Evolutionary conservation across 2,329 filamentous ascomycete species (phyloP).

Genomic region (Alternaria sp.): DNA sequence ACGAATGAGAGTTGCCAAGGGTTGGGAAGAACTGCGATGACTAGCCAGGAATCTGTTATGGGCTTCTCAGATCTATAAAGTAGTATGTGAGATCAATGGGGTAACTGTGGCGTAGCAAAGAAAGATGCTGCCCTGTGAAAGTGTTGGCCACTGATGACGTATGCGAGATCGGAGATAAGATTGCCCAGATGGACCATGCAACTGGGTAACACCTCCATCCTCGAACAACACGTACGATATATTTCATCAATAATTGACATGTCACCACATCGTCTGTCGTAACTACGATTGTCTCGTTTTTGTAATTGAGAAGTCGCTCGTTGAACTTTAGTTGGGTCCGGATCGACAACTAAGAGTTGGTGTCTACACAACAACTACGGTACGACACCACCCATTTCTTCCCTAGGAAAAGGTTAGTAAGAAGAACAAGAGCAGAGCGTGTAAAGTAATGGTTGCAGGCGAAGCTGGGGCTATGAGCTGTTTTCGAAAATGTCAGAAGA

Average conservation of each 20-base stretch:
- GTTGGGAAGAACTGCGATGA: not conserved
- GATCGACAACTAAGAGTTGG: not conserved
- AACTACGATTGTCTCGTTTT: not conserved
- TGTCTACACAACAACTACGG: not conserved
- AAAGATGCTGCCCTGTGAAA: slow-evolving; percentile 4
- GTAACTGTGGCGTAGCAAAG: not conserved
- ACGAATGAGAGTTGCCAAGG: not conserved
- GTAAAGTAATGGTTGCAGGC: not conserved
- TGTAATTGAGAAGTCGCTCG: not conserved
- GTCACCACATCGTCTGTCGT: too few relatives aligned
- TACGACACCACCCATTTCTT: not conserved
- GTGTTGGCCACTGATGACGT: slow-evolving; percentile 14
- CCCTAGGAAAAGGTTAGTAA: not conserved
- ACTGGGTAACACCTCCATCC: not conserved
- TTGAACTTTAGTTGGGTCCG: not conserved
- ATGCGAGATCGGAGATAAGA: slow-evolving; percentile 14
- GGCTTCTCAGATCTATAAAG: not conserved
- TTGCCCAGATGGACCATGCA: not conserved
- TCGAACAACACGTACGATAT: not conserved
- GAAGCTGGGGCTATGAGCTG: not conserved
- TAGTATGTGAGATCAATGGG: not conserved
- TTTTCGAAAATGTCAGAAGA: not conserved
- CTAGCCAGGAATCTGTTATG: not conserved
- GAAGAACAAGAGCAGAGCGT: not conserved
- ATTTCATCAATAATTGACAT: not conserved